Evolutionary conservation across 208 protist genomes (phyloP).

Genomic region (Acanthamoeba healyi): DNA sequence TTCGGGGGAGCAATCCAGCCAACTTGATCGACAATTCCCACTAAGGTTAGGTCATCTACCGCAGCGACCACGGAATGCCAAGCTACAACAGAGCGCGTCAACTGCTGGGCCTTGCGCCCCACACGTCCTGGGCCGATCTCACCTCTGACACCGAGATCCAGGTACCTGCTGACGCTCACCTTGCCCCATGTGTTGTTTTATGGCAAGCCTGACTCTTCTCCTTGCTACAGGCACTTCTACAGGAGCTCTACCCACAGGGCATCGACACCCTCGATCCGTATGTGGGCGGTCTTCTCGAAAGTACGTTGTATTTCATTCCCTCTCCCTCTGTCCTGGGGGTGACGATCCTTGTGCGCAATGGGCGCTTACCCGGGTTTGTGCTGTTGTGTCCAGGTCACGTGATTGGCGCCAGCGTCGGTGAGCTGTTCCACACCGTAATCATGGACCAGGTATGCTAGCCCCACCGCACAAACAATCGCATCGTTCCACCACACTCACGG

Average conservation of each 20-base stretch:
- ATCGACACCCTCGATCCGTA: conserved; percentile 20
- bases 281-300: conserved; percentile 61
- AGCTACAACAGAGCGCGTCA: background rate
- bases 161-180: background rate
- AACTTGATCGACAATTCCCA: background rate
- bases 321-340: too few relatives aligned
- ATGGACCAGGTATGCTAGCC: background rate
- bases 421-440: background rate
- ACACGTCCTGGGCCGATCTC: background rate
- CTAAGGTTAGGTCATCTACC: background rate
- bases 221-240: background rate
- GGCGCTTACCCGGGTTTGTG: background rate
- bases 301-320: background rate
- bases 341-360: too few relatives aligned
- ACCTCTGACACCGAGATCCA: background rate
- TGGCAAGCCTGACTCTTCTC: background rate
- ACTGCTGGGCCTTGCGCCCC: background rate
- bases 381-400: background rate
- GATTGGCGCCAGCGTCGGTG: conserved; percentile 1
- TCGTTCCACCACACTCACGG: too few relatives aligned
- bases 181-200: background rate
- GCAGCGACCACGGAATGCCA: conserved; percentile 41
- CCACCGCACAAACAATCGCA: too few relatives aligned
- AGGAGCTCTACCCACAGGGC: background rate
- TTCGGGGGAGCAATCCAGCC: background rate